Conservation (phyloP, 176 grass and related monocot species). For the Coix lacrymajobi region DNA sequence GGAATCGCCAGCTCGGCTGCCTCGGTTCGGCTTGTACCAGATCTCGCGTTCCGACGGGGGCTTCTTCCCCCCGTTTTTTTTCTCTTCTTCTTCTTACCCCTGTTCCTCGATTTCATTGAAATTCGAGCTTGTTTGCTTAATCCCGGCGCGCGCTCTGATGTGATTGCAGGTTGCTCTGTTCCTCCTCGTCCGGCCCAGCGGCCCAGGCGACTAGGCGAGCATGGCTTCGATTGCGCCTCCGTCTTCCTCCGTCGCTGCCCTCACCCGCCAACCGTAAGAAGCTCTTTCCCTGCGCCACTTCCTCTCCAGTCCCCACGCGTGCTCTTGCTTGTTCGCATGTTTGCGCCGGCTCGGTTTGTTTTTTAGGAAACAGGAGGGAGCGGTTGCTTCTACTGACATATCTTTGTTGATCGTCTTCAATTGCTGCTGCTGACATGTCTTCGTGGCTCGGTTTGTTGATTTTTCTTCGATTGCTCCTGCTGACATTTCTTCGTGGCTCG, state of each 20-base stretch:
- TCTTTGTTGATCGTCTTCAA: not conserved
- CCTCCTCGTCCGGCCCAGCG: not conserved
- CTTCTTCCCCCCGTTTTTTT: not conserved
- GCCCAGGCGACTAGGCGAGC: not conserved
- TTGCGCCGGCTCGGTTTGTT: not conserved
- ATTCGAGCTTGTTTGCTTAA: not conserved
- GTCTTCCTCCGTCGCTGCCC: conserved; percentile 28
- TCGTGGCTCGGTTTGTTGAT: not conserved
- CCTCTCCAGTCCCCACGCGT: not conserved
- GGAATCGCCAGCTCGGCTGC: not conserved
- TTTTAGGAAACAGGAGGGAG: not conserved
- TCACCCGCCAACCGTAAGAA: conserved; percentile 40
- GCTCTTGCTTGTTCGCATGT: not conserved
- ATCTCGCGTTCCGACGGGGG: conserved; percentile 7
- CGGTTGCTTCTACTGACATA: not conserved
- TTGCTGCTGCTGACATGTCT: too few species aligned
- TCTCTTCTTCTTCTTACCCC: too few species aligned
- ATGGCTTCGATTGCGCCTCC: conserved; percentile 35
- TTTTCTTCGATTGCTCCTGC: not conserved
- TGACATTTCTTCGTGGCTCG: not conserved
- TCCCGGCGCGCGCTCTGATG: not conserved
- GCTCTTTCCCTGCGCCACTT: not conserved
- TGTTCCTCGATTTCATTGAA: not conserved
- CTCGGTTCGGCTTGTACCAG: not conserved
- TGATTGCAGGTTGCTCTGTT: conserved; percentile 16